Conservation (phyloP, 2,329 filamentous ascomycete species). For the Ceratocystiopsis sp. region DNA sequence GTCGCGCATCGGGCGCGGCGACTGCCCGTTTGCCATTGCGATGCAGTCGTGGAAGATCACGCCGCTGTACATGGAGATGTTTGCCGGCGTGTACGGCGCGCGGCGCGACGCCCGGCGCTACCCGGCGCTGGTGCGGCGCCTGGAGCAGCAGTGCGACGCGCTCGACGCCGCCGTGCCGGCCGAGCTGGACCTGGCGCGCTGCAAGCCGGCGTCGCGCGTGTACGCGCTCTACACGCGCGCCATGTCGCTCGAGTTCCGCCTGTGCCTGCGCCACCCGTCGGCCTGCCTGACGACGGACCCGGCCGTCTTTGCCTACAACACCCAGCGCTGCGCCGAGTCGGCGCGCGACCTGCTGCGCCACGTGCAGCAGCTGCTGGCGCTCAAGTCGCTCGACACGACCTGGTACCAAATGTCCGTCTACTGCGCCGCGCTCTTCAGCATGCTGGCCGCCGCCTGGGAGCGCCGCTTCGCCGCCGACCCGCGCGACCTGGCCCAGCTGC, state of each 20-base stretch:
- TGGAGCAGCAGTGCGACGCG: conserved; percentile 46
- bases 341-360: conserved; percentile 46
- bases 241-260: conserved; percentile 37
- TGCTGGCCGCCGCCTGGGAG: conserved; percentile 52
- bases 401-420: conserved; percentile 63
- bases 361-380: conserved; percentile 39
- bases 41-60: conserved; percentile 48
- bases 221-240: conserved; percentile 37
- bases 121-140: conserved; percentile 39
- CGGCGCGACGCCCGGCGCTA: conserved; percentile 47
- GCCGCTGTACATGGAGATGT: conserved; percentile 56
- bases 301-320: conserved; percentile 41
- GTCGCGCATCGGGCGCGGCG: conserved; percentile 25
- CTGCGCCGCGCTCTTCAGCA: conserved; percentile 56
- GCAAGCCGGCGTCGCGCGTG: conserved; percentile 25
- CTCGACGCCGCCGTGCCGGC: conserved; percentile 50
- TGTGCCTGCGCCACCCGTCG: conserved; percentile 45
- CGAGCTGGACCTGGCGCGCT: conserved; percentile 33
- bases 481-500: conserved; percentile 41
- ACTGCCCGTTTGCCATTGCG: conserved; percentile 51
- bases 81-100: conserved; percentile 58
- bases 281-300: conserved; percentile 37
- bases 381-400: conserved; percentile 58
- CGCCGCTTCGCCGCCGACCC: conserved; percentile 41
- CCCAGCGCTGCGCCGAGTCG: conserved; percentile 48